Base-by-base conservation (phyloP, 495 filamentous ascomycete species). In the Mycothermus thermophilus region DNA sequence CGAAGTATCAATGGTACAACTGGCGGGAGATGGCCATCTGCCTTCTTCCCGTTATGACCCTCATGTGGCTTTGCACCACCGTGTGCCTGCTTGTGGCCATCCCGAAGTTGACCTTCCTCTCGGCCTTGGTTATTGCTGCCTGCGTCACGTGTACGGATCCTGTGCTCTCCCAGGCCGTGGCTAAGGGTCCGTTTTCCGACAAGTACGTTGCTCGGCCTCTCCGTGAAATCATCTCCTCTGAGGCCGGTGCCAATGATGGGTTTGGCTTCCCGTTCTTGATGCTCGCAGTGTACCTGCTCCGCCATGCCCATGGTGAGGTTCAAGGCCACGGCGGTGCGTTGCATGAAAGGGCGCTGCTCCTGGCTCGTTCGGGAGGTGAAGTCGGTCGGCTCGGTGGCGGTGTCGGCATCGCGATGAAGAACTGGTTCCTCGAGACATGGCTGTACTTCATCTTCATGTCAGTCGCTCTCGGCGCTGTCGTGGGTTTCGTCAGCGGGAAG, bases 341-440 rank as follows among this genome's bases (percentile, higher is more conserved):
- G 1, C 27, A 18, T 8, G 36, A 32, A 23, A 18, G 35, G 9
- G 27, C 18, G 6, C 27, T 22, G 41, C 12, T 44, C 16, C 22
- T 58, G 9, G 46, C 57, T 28, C 75, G 80, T 25, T 25, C 22
- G 41, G 62, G 57, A 3, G 43, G 43, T 18, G 65, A 65, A 15
- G 78, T 78, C 6, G 58, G 57, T 6, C 36, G 44, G 4, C 47
- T 52, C 15, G 52, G 51, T 10, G 43, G 35, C 6, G 79, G 79
- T 15, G 74, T 77, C 8, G 67, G 67, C 8, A 72, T 71, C 33
- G 84, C 83, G 1, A 69, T 93, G 37, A 73, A 63, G 0, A 48
- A 79, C 30, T 94, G 86, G 84, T 76, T 83, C 43, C 69, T 75
- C 36, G 83, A 92, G 55, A 92, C 83, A 0, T 83, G 80, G 71